phyloP scores from a whole-genome alignment of 768 basidiomycete species.

The Rhodotorula taiwanensis region DNA sequence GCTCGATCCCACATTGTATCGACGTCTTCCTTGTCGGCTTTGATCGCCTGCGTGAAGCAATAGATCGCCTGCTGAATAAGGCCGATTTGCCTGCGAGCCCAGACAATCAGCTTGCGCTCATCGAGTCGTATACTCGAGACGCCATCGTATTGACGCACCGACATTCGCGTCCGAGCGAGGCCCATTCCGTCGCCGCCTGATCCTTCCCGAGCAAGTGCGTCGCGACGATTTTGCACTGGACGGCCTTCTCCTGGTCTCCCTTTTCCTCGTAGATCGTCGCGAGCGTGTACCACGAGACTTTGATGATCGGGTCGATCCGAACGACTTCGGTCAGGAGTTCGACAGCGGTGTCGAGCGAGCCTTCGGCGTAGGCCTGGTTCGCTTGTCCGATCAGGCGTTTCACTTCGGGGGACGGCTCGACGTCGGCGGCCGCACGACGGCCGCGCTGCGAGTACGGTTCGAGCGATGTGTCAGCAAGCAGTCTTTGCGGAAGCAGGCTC shows the following conservation, averaged over 20 bases:
- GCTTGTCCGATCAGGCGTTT: slow-evolving; percentile 66
- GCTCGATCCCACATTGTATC: slow-evolving; percentile 87
- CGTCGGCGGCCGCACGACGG: slow-evolving; percentile 31
- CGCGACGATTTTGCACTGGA: slow-evolving; percentile 80
- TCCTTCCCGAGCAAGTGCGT: slow-evolving; percentile 72
- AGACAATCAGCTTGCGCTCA: background rate
- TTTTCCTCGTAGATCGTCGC: slow-evolving; percentile 74
- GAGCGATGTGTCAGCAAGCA: background rate
- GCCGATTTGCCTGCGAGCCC: slow-evolving; percentile 54
- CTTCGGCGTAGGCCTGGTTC: slow-evolving; percentile 76
- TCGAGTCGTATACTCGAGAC: background rate
- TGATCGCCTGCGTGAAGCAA: slow-evolving; percentile 77
- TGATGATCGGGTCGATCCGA: slow-evolving; percentile 79
- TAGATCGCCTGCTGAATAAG: slow-evolving; percentile 81
- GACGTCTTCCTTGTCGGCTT: slow-evolving; percentile 70
- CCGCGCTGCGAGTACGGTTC: slow-evolving; percentile 2
- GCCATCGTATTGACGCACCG: slow-evolving; percentile 50
- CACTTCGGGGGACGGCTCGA: slow-evolving; percentile 46
- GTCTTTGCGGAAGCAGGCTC: no score
- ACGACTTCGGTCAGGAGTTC: slow-evolving; percentile 85
- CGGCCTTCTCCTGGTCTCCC: slow-evolving; percentile 60
- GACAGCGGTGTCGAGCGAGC: slow-evolving; percentile 60
- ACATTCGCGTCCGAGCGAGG: slow-evolving; percentile 65
- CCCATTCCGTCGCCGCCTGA: slow-evolving; percentile 68
- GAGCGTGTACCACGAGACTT: slow-evolving; percentile 77